Conservation (phyloP, 495 filamentous ascomycete genomes). For the Annulohypoxylon maeteangense region DNA sequence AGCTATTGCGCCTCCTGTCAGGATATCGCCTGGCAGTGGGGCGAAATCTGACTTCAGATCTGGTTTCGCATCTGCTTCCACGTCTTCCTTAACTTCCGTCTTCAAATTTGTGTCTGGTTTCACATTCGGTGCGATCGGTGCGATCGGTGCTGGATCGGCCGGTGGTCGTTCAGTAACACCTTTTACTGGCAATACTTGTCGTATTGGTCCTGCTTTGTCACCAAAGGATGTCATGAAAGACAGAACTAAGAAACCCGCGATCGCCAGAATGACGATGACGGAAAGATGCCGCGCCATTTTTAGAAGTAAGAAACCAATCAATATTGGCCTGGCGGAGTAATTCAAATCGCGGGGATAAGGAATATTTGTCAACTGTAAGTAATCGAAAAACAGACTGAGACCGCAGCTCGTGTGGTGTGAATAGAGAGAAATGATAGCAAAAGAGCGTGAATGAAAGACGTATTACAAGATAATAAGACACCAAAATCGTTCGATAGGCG, state of each 20-base stretch:
- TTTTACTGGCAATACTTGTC: slow-evolving; percentile 25
- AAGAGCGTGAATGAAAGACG: slow-evolving; percentile 15
- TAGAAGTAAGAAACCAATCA: not conserved
- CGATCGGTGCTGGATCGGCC: slow-evolving; percentile 1
- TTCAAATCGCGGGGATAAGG: not conserved
- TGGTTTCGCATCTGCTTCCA: not conserved
- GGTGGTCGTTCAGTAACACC: slow-evolving; percentile 21
- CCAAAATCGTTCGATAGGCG: slow-evolving; percentile 26
- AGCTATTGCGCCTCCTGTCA: slow-evolving; percentile 84
- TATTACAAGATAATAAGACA: slow-evolving; percentile 3
- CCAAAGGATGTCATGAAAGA: slow-evolving; percentile 45
- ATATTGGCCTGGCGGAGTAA: not conserved
- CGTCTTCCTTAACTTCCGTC: not conserved
- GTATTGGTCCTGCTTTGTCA: slow-evolving; percentile 33
- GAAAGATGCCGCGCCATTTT: slow-evolving; percentile 47
- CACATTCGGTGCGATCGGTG: not conserved
- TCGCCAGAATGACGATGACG: slow-evolving; percentile 44
- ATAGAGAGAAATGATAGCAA: not conserved
- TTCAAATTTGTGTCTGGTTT: slow-evolving; percentile 11
- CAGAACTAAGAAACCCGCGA: slow-evolving; percentile 43
- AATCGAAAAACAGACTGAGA: not conserved
- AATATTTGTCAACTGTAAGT: not conserved
- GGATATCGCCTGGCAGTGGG: slow-evolving; percentile 50
- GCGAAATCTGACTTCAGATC: slow-evolving; percentile 39
- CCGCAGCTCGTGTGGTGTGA: not conserved